Conservation (phyloP, 768 basidiomycete species). For the Hemileccinum rubropunctum region DNA sequence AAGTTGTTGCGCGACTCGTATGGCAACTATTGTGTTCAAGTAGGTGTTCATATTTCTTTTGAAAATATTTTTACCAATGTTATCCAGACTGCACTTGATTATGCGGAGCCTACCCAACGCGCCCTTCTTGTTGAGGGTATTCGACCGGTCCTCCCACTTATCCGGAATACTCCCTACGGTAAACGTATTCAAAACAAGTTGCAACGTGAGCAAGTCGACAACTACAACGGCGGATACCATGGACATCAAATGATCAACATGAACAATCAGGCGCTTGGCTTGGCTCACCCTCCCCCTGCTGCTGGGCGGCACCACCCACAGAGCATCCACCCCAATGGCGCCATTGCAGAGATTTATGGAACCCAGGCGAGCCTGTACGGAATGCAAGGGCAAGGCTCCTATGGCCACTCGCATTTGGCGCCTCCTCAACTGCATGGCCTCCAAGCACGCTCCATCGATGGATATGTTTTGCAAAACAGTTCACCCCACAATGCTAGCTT, state of each 20-base stretch:
- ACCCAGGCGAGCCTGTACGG: conserved; percentile 61
- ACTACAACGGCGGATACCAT: conserved; percentile 54
- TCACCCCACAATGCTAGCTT: conserved; percentile 63
- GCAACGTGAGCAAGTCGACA: conserved; percentile 88
- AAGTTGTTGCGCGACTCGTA: conserved; percentile 96
- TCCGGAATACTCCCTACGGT: conserved; percentile 98
- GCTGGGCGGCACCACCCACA: conserved; percentile 58
- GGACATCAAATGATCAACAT: conserved; percentile 62
- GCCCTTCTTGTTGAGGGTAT: conserved; percentile 94
- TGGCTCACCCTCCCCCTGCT: conserved; percentile 37
- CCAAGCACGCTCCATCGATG: conserved; percentile 73
- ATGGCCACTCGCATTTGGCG: conserved; percentile 53
- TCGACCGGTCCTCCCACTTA: conserved; percentile 95
- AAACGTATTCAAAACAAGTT: conserved; percentile 99
- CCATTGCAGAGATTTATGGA: conserved; percentile 65
- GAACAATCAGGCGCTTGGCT: conserved; percentile 54
- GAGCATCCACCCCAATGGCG: conserved; percentile 48
- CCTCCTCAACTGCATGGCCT: conserved; percentile 54
- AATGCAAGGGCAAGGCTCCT: conserved; percentile 54
- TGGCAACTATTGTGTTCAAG: conserved; percentile 94
- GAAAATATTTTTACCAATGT: conserved; percentile 15
- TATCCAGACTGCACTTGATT: conserved; percentile 89
- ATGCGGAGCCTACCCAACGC: conserved; percentile 93
- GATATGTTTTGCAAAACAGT: conserved; percentile 76
- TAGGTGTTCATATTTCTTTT: conserved; percentile 29